These are phyloP conservation scores for Sordaria brevicollis DNA, from an alignment of 495 filamentous ascomycete species.

Conservation along the genomic window DNA sequence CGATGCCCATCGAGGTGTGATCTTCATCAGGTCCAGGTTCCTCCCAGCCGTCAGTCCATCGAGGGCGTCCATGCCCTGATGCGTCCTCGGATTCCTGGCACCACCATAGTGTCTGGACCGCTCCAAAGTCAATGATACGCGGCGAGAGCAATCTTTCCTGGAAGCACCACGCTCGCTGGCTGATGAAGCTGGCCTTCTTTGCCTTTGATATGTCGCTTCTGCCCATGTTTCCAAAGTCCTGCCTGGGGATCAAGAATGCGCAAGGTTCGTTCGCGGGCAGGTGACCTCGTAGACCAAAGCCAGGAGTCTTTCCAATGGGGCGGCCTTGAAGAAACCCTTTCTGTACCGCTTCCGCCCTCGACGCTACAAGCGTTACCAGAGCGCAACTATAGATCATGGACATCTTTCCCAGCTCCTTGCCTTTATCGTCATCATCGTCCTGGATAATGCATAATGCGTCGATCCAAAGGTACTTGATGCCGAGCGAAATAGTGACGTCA, in stretches of 20 bases:
- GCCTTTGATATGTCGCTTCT: background rate
- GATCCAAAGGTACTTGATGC: background rate
- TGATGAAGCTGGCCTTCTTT: background rate
- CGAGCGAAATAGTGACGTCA: background rate
- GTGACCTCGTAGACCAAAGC: background rate
- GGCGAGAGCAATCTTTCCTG: background rate
- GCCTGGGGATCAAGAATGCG: background rate
- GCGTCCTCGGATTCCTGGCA: background rate
- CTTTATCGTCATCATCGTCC: background rate
- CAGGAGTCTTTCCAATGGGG: background rate
- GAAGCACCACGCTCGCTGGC: background rate
- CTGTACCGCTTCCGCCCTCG: background rate
- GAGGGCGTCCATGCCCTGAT: background rate
- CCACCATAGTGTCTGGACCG: background rate
- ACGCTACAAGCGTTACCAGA: background rate
- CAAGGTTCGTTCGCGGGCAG: background rate
- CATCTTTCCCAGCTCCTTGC: background rate
- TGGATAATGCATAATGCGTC: background rate
- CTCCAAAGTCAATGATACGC: background rate
- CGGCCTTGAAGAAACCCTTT: background rate
- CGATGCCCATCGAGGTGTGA: background rate
- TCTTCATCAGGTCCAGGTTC: background rate
- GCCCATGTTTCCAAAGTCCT: background rate
- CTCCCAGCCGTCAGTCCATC: background rate
- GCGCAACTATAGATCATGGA: background rate